Percentiles rank a stretch among this genome's conserved stretches.
These are phyloP conservation scores for Fagopyrum esculentum DNA, from an alignment of 148 eudicot genomes.

Conservation along the genomic window DNA sequence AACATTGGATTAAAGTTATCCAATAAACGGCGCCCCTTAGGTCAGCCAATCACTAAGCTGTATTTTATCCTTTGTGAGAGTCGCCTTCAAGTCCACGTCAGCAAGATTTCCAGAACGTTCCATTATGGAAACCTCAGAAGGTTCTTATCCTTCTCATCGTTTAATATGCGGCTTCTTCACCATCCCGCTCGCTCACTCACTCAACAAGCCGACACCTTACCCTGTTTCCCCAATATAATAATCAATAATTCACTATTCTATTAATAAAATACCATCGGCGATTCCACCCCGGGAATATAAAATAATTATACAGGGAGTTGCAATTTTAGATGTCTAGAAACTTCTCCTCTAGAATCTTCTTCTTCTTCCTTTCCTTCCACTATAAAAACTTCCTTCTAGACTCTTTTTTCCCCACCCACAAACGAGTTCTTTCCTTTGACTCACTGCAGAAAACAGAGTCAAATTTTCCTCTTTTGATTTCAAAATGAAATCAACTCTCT, in stretches of 20 bases:
- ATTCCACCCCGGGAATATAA: neutral
- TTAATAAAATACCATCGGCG: neutral
- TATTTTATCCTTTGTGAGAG: neutral
- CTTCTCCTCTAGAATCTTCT: conserved; percentile 3
- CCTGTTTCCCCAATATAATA: neutral
- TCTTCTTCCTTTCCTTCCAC: neutral
- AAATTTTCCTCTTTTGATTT: neutral
- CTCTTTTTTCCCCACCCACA: neutral
- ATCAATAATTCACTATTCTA: neutral
- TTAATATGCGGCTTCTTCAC: neutral
- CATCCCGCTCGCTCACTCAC: neutral
- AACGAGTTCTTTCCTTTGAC: neutral
- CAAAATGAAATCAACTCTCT: neutral
- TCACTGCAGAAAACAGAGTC: neutral
- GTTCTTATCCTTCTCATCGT: neutral
- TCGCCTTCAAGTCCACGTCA: neutral
- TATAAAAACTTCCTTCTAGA: neutral
- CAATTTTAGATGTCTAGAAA: neutral
- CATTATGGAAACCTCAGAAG: neutral
- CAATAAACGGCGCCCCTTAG: neutral
- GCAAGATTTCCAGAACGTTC: neutral
- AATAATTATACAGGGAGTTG: neutral
- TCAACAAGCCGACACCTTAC: neutral
- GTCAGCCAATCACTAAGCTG: neutral
- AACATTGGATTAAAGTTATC: neutral